These are phyloP conservation scores for Phytophthora aleatoria DNA, from an alignment of 352 stramenopile genomes.

Conservation along the genomic window DNA sequence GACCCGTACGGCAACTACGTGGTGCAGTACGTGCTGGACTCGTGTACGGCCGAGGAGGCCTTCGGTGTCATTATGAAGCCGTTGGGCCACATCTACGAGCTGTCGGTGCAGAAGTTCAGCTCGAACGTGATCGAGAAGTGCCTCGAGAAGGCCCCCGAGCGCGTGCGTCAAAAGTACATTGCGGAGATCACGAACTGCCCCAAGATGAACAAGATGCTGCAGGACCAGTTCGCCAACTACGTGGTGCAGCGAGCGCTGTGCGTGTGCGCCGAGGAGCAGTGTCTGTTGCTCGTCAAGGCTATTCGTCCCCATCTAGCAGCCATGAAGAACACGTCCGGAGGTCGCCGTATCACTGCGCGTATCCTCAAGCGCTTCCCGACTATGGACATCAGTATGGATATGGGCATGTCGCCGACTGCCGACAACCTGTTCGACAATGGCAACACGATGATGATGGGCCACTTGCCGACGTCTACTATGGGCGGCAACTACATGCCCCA, in stretches of 20 bases:
- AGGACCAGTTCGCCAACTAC: constrained; percentile 99
- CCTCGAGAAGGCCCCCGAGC: constrained; percentile 91
- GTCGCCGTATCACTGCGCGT: constrained; percentile 94
- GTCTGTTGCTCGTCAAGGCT: constrained; percentile 93
- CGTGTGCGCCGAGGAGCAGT: constrained; percentile 95
- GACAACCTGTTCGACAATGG: constrained; percentile 38
- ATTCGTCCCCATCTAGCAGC: constrained; percentile 95
- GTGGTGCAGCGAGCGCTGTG: constrained; percentile 97
- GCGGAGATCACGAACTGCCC: constrained; percentile 75
- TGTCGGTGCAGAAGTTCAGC: constrained; percentile 99
- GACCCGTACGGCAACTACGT: constrained; percentile 94
- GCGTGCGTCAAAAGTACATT: constrained; percentile 76
- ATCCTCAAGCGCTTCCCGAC: constrained; percentile 97
- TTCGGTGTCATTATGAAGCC: constrained; percentile 83
- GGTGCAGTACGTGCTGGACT: constrained; percentile 92
- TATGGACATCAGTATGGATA: constrained; percentile 90
- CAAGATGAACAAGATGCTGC: constrained; percentile 94
- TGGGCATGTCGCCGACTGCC: constrained; percentile 49
- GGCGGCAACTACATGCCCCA: constrained; percentile 39
- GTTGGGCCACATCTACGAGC: constrained; percentile 92
- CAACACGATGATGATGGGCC: constrained; percentile 39
- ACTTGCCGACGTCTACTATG: constrained; percentile 31
- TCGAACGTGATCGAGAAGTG: constrained; percentile 99
- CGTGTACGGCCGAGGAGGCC: constrained; percentile 83
- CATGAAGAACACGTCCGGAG: constrained; percentile 96